Evolutionary conservation across 169 alveolate genomes (phyloP).

Genomic region (Plasmodium inui): DNA sequence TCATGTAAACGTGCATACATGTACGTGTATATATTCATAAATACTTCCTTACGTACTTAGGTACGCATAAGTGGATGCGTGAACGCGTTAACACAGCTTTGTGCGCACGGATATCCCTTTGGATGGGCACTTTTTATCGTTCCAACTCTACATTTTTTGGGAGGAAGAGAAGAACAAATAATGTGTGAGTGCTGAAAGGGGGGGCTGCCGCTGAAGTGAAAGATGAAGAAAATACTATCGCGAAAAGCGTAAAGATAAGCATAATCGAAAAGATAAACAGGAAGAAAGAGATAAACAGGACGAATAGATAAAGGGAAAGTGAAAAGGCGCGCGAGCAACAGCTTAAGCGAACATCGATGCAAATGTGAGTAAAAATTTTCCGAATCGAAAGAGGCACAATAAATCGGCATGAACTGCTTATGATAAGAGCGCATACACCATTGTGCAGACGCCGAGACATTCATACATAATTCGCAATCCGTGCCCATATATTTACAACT

Average conservation of each 20-base stretch:
- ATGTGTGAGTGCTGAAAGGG: conserved; percentile 25
- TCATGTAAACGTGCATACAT: background rate
- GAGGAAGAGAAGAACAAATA: background rate
- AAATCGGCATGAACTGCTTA: background rate
- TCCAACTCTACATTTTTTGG: background rate
- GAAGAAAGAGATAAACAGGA: background rate
- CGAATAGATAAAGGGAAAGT: too few species aligned
- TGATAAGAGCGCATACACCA: background rate
- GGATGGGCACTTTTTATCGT: background rate
- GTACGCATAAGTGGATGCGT: background rate
- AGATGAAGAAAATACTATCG: conserved; percentile 8
- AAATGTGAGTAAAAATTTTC: background rate
- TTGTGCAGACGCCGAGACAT: background rate
- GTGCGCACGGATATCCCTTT: background rate
- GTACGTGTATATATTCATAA: background rate
- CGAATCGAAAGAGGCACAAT: background rate
- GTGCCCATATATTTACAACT: background rate
- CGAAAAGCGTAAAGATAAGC: background rate
- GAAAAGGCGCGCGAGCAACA: background rate
- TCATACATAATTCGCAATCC: background rate
- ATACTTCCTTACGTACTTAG: background rate
- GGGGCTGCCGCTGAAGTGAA: conserved; percentile 11
- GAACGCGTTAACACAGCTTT: background rate
- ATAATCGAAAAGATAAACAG: background rate
- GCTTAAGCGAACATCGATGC: background rate